Base-by-base conservation (phyloP, 164 flowering plant genomes). In the Santalum album region DNA sequence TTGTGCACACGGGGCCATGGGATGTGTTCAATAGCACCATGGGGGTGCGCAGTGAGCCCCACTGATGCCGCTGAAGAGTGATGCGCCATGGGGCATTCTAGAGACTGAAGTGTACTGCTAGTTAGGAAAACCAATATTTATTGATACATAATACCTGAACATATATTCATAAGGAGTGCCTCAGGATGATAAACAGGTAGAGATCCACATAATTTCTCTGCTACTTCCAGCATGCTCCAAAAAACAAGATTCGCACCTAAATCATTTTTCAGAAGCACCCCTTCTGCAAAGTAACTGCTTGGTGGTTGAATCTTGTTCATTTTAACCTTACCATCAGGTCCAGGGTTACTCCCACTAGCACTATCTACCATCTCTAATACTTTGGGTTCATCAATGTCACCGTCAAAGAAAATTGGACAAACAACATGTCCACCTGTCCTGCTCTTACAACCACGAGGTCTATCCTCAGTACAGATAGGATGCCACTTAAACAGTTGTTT, bases 141-240 rank as follows among this genome's bases (percentile, higher is more conserved):
- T 36, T 42, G 2, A 16, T 7, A 9, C 20, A 42, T 42, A 7
- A 53, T 79, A 94, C 99, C 99, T 78, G 92, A 71, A 71, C 45
- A 67, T 39, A 94, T 57, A 71, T 78, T 84, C 60, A 61, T 46
- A 38, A 86, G 67, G 51, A 94, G 84, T 29, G 83, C 76, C 58
- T 80, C 75, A 14, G 99, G 95, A 56, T 87, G 95, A 77, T 82
- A 79, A 43, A 71, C 55, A 65, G 92, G 83, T 54, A 87, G 64
- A 60, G 82, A 63, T 58, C 82, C 85, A 51, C 69, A 43, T 17
- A 83, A 58, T 49, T 59, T 70, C 56, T 81, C 87, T 14, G 69
- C 78, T 24, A 78, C 60, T 64, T 82, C 86, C 14, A 73, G 56
- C 56, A 87, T 73, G 69, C 73, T 79, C 71, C 70, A 64, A 18